Evolutionary conservation across 768 basidiomycete genomes (phyloP), one percentile per base, ranked within the genome.

Genomic region (Sarcodon sp.): DNA sequence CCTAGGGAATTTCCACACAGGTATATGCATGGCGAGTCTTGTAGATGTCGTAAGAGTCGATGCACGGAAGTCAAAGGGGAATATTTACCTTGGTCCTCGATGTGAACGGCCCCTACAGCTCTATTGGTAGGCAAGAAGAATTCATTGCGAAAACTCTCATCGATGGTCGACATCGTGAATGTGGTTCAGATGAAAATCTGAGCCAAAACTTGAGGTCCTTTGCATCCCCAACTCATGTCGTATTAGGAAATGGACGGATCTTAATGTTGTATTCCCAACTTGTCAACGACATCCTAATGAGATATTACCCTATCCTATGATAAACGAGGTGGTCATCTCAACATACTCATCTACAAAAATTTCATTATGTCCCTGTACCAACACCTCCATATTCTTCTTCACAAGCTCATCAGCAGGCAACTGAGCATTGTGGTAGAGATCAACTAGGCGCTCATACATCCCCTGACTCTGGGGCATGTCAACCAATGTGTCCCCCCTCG

Each of bases 1-100:
- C 96, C 96, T 8, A 98, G 75, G 21, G 92, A 97, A 67, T 99
- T 98, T 33, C 96, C 96, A 61, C 89, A 93, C 46, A 99, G 79
- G 64, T 99, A 99, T 33, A 81, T 78, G 62, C 79, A 81, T 48
- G 69, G 66, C 48, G 59, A 61, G 45, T 77, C 76, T 71, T 63
- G 64, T 69, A 52, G 16, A 55, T 48, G 43, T 43, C 37, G 46
- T 45, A 37, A 50, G 43, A 53, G 49, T 21, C 45, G 50, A 31
- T 36, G 35, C 31, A 43, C 48, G 49, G 18, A 32, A 44, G 39
- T 46, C 31, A 38, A 38, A 50, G 34, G 11, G 16, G n/a, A 12
- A 18, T 37, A 38, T 37, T 49, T 38, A 46, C 51, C 54, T 50
- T 35, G 43, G 50, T 50, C 54, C 48, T 46, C 37, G 34, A 49